Percentiles rank a stretch among this genome's conserved stretches.
phyloP scores from a whole-genome alignment of 2,329 filamentous ascomycete species.

The Calonectria hongkongensis region DNA sequence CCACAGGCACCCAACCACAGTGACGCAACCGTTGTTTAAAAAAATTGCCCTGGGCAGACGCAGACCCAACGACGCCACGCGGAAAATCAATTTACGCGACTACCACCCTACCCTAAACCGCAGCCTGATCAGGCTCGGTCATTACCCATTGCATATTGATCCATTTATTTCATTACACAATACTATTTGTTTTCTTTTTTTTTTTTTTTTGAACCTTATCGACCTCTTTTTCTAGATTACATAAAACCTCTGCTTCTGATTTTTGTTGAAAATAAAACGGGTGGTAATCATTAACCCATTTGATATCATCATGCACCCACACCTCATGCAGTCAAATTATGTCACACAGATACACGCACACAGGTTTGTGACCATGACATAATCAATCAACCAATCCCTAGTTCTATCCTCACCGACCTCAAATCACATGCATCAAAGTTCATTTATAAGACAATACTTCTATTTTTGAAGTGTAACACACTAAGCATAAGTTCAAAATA shows the following conservation, averaged over 20 bases:
- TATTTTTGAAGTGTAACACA: not conserved
- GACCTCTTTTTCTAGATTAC: not conserved
- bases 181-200: not conserved
- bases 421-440: not conserved
- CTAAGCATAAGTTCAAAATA: not conserved
- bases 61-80: constrained; percentile 10
- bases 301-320: not conserved
- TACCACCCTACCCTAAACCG: constrained; percentile 21
- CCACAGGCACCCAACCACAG: constrained; percentile 57
- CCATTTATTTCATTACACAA: not conserved
- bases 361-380: not conserved
- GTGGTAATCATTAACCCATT: not conserved
- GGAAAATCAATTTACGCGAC: constrained; percentile 53
- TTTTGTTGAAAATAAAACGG: not conserved
- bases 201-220: not conserved
- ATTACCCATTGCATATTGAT: too few species aligned
- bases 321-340: not conserved
- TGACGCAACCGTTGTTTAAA: constrained; percentile 55
- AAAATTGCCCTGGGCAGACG: not conserved
- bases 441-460: not conserved
- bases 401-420: not conserved
- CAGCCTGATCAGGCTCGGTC: constrained; percentile 8
- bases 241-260: not conserved
- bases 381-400: not conserved
- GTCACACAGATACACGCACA: too few species aligned